These are phyloP conservation scores for Tothia fuscella DNA, from an alignment of 2,329 filamentous ascomycete species.

Conservation along the genomic window DNA sequence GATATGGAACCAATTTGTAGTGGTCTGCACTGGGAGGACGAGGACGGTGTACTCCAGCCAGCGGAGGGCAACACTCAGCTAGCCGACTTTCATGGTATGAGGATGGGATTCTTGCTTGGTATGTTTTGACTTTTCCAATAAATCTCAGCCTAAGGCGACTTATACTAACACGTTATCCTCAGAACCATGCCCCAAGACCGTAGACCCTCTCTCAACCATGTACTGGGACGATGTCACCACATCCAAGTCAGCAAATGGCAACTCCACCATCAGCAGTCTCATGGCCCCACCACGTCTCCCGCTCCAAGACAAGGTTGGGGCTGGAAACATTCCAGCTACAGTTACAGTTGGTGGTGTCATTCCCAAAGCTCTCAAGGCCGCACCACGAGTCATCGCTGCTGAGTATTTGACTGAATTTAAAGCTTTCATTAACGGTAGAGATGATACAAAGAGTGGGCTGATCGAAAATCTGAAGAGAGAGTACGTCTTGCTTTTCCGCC, in stretches of 20 bases:
- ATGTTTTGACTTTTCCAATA: slow-evolving; percentile 23
- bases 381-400: slow-evolving; percentile 38
- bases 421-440: slow-evolving; percentile 53
- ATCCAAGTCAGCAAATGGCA: slow-evolving; percentile 8
- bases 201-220: slow-evolving; percentile 71
- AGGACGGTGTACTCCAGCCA: slow-evolving; percentile 27
- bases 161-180: slow-evolving; percentile 1
- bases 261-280: neutral
- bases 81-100: slow-evolving; percentile 45
- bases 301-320: slow-evolving; percentile 4
- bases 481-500: too few relatives aligned
- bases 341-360: slow-evolving; percentile 19
- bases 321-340: slow-evolving; percentile 21
- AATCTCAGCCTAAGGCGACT: neutral
- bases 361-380: slow-evolving; percentile 19
- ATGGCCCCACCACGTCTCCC: slow-evolving; percentile 10
- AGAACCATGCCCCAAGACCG: slow-evolving; percentile 42
- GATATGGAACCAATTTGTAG: slow-evolving; percentile 66
- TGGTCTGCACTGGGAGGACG: slow-evolving; percentile 74
- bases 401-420: slow-evolving; percentile 58
- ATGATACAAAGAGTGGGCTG: slow-evolving; percentile 62
- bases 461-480: slow-evolving; percentile 64
- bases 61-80: slow-evolving; percentile 36
- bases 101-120: slow-evolving; percentile 66
- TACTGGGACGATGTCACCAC: slow-evolving; percentile 54